phyloP scores from a whole-genome alignment of 805 yeast species.

The Spencermartinsiella europaea region DNA sequence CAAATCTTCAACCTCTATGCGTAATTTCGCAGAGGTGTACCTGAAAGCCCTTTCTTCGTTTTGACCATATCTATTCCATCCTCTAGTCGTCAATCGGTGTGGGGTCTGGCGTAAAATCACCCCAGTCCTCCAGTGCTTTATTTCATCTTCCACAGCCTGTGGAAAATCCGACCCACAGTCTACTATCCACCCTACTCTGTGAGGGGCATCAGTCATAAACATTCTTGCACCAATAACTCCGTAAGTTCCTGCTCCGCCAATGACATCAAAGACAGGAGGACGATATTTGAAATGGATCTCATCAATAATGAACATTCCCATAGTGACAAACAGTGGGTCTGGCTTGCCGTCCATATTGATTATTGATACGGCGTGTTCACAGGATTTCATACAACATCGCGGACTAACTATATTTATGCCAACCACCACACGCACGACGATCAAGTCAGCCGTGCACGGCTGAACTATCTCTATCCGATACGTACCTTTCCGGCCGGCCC shows the following conservation, averaged over 20 bases:
- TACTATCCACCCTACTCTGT: constrained; percentile 57
- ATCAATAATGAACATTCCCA: constrained; percentile 90
- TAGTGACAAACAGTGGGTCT: constrained; percentile 15
- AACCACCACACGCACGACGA: neutral
- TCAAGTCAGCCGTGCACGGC: neutral
- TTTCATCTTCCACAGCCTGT: constrained; percentile 33
- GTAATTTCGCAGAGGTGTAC: constrained; percentile 55
- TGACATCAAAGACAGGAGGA: constrained; percentile 41
- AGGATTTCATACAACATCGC: neutral
- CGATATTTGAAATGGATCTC: constrained; percentile 59
- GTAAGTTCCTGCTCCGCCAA: constrained; percentile 91
- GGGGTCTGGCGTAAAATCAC: constrained; percentile 48
- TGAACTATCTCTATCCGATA: too few species aligned
- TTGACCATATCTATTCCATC: constrained; percentile 68
- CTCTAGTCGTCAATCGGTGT: constrained; percentile 65
- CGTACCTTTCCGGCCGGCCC: too few species aligned
- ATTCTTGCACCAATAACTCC: constrained; percentile 69
- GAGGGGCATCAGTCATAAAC: constrained; percentile 35
- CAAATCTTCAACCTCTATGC: constrained; percentile 56
- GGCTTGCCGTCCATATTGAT: too few species aligned
- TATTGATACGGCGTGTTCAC: too few species aligned
- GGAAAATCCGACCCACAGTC: constrained; percentile 85
- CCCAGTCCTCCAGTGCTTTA: constrained; percentile 61
- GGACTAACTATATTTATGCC: neutral
- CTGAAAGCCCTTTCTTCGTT: constrained; percentile 57